Evolutionary conservation across 2,329 filamentous ascomycete species (phyloP), one percentile per base, ranked within the genome.

Genomic region (Paecilomyces dactylethromorphus): DNA sequence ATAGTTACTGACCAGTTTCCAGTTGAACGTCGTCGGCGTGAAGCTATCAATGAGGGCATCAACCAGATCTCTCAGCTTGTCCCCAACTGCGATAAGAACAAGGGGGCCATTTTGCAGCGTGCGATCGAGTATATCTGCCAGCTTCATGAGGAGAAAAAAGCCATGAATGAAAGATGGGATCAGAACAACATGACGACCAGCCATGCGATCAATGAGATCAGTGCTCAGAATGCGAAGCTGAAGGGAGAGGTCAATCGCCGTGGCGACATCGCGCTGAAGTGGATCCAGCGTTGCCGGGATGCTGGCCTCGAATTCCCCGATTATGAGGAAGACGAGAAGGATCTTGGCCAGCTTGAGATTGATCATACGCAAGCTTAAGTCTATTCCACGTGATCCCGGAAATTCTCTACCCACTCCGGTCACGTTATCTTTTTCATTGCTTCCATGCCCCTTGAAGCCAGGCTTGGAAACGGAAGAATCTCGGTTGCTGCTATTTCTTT

Each of bases 11-110:
- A 45, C 11, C n/a, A 21, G 21, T 18, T n/a, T 2, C 4, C 57
- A 97, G 94, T 99, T 62, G 94, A 99, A 78, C 91, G 94, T 61
- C 91, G 94, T 60, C 91, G 94, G 52, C 90, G 94, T 63, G 94
- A 99, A 77, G 97, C 94, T 0, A 99, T 99, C 74, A 99, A 99
- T 65, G 94, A 99, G 76, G 94, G 94, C 55, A 99, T 99, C 67
- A 97, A 97, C 70, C 94, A 97, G 75, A 85, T 99, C 31, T 91
- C 93, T 65, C 97, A 97, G 79, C 96, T 99, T 65, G 94, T 99
- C 0, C 94, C 94, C 0, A 92, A 92, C 13, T 97, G 93, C 69
- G 94, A 99, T 77, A 99, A 97, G 82, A 97, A 99, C 81, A 99
- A 99, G 77, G 94, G 94, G 0, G 95, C 92, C 2, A 97, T 99